Conservation (phyloP, 1,284 basidiomycete genomes). For the Gomphus sp. region DNA sequence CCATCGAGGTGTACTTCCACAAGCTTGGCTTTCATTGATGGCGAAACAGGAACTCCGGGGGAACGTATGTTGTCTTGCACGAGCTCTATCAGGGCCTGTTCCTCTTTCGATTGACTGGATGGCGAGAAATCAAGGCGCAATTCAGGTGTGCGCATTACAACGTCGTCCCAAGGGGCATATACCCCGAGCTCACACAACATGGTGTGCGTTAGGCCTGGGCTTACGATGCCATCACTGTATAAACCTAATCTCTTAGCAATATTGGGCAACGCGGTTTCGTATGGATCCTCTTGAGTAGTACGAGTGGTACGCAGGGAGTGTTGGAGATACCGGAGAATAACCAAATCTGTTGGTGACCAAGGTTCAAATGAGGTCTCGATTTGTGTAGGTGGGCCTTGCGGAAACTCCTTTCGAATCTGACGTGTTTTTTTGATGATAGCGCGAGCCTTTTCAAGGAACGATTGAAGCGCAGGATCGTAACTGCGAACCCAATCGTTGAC, state of each 20-base stretch:
- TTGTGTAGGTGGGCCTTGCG: slow-evolving; percentile 21
- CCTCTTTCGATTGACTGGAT: slow-evolving; percentile 25
- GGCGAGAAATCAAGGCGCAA: slow-evolving; percentile 21
- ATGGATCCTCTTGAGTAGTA: slow-evolving; percentile 57
- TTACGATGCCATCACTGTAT: slow-evolving; percentile 27
- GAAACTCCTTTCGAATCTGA: slow-evolving; percentile 19
- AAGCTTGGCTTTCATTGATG: slow-evolving; percentile 11
- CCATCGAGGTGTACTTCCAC: slow-evolving; percentile 27
- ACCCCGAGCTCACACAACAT: slow-evolving; percentile 62
- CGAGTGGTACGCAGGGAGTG: slow-evolving; percentile 52
- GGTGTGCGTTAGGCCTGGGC: slow-evolving; percentile 30
- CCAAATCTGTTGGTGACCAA: slow-evolving; percentile 52
- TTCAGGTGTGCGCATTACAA: slow-evolving; percentile 16
- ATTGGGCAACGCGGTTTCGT: slow-evolving; percentile 39
- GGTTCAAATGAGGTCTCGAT: slow-evolving; percentile 22
- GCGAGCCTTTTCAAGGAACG: slow-evolving; percentile 53
- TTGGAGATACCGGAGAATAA: slow-evolving; percentile 60
- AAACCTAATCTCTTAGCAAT: slow-evolving; percentile 55
- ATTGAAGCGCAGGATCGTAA: slow-evolving; percentile 32
- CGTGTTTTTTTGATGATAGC: slow-evolving; percentile 30
- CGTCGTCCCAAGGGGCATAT: slow-evolving; percentile 67
- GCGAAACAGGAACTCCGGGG: slow-evolving; percentile 13
- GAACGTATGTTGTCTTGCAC: slow-evolving; percentile 24
- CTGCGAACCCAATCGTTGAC: slow-evolving; percentile 46
- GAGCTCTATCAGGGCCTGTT: slow-evolving; percentile 20